Conservation (phyloP, 768 basidiomycete genomes). For the Auriculariales sp. region DNA sequence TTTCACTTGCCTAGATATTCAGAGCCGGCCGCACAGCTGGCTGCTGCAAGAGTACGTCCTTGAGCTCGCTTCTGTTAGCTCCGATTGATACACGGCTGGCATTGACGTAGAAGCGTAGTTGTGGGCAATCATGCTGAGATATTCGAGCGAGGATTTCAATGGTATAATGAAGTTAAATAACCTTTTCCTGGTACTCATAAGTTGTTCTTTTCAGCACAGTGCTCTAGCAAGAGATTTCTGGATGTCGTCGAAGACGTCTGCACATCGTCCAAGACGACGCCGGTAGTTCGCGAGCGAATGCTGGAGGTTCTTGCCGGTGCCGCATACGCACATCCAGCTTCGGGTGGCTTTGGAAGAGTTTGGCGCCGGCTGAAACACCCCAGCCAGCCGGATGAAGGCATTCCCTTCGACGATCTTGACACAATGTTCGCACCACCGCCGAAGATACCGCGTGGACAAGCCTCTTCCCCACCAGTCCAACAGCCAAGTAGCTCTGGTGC, state of each 20-base stretch:
- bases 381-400: conserved; percentile 73
- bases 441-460: conserved; percentile 24
- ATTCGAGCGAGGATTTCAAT: conserved; percentile 59
- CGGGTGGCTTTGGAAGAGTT: conserved; percentile 43
- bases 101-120: conserved; percentile 32
- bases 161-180: conserved; percentile 13
- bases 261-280: conserved; percentile 44
- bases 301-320: conserved; percentile 74
- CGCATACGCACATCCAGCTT: conserved; percentile 34
- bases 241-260: conserved; percentile 71
- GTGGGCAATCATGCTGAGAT: conserved; percentile 84
- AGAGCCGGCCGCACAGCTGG: conserved; percentile 58
- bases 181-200: too few species aligned
- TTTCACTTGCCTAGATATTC: conserved; percentile 42
- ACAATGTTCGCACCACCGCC: conserved; percentile 61
- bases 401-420: conserved; percentile 67
- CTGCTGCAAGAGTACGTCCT: conserved; percentile 52
- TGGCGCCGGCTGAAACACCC: conserved; percentile 72
- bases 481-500: background rate
- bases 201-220: conserved; percentile 27
- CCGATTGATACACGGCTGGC: background rate
- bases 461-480: conserved; percentile 21
- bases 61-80: background rate
- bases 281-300: conserved; percentile 68
- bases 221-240: conserved; percentile 60